Evolutionary conservation across 192 early-diverging fungal genomes (phyloP).

Genomic region (Backusella liffmaniae): DNA sequence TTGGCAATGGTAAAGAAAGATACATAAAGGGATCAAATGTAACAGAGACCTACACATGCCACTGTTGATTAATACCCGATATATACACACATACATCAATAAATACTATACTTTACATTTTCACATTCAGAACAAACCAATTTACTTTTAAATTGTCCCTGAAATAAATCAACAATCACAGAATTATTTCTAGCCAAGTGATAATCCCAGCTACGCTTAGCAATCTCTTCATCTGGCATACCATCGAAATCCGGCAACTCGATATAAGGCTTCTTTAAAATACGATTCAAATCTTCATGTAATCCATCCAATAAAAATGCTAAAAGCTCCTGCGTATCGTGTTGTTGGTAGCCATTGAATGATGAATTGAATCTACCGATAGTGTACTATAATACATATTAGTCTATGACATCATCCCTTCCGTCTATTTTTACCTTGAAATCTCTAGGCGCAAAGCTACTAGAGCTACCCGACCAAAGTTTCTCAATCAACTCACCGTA

Average conservation of each 20-base stretch:
- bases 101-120: constrained; percentile 58
- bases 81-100: constrained; percentile 13
- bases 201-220: constrained; percentile 69
- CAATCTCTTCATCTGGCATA: constrained; percentile 64
- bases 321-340: constrained; percentile 85
- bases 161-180: constrained; percentile 53
- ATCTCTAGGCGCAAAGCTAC: constrained; percentile 65
- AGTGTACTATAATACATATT: constrained; percentile 21
- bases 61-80: constrained; percentile 57
- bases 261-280: constrained; percentile 75
- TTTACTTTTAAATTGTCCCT: constrained; percentile 41
- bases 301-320: constrained; percentile 80
- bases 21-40: constrained; percentile 87
- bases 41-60: constrained; percentile 51
- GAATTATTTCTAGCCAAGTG: constrained; percentile 79
- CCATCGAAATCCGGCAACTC: constrained; percentile 75
- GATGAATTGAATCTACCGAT: constrained; percentile 57
- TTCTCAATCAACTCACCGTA: constrained; percentile 66
- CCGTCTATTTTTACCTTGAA: constrained; percentile 58
- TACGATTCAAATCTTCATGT: constrained; percentile 87
- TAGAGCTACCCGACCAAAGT: constrained; percentile 56
- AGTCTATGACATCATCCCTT: background rate
- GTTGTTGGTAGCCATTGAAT: constrained; percentile 76
- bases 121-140: constrained; percentile 54
- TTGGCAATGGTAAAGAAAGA: constrained; percentile 77